Conservation (phyloP, 371 early-diverging fungal species). For the Rhizopus arrhizus region DNA sequence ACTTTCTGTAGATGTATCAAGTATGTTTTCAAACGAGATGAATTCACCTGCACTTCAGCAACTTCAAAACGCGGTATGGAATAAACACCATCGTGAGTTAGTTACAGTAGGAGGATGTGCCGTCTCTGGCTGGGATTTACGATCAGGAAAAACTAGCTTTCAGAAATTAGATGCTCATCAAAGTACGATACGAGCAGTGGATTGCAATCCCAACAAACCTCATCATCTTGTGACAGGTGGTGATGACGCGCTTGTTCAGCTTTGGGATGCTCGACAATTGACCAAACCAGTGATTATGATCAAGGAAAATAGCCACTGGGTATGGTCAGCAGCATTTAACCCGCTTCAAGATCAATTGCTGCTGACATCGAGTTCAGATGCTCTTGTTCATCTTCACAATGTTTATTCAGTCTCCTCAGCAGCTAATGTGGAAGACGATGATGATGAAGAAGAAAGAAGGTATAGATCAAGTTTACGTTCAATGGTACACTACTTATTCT, state of each 20-base stretch:
- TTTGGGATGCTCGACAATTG: conserved; percentile 82
- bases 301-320: conserved; percentile 85
- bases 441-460: conserved; percentile 10
- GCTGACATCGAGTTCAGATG: conserved; percentile 82
- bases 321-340: conserved; percentile 85
- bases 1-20: conserved; percentile 22
- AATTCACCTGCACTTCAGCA: conserved; percentile 11
- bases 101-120: conserved; percentile 59
- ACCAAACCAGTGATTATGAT: conserved; percentile 60
- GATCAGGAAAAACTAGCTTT: conserved; percentile 51
- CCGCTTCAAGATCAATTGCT: conserved; percentile 88
- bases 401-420: conserved; percentile 83
- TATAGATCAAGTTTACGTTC: not conserved
- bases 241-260: conserved; percentile 78
- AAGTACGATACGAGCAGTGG: conserved; percentile 70
- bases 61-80: conserved; percentile 69
- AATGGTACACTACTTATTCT: conserved; percentile 2
- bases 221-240: conserved; percentile 81
- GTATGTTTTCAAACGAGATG: conserved; percentile 10
- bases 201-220: conserved; percentile 85
- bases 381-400: conserved; percentile 82
- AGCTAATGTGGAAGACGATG: conserved; percentile 50
- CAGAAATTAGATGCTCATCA: conserved; percentile 63
- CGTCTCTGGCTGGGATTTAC: conserved; percentile 75
- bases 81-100: conserved; percentile 67